Evolutionary conservation across 179 eudicot genomes (phyloP).

Genomic region (Patellifolia procumbens): DNA sequence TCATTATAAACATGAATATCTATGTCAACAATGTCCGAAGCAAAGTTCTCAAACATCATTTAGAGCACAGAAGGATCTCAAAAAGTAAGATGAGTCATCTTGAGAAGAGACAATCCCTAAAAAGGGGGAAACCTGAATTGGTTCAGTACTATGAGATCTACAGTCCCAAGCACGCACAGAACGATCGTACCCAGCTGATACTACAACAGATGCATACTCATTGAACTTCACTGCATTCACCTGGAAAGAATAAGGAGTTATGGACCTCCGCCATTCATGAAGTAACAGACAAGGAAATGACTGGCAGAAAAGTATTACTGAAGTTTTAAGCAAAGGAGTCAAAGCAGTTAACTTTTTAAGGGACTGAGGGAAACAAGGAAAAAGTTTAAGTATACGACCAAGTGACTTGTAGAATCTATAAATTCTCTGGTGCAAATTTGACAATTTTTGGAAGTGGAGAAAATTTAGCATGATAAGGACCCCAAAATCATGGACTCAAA

Average conservation of each 20-base stretch:
- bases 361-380: background rate
- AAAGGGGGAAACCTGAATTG: slow-evolving; percentile 64
- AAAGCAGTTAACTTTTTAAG: background rate
- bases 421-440: background rate
- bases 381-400: background rate
- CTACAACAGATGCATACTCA: slow-evolving; percentile 78
- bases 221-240: slow-evolving; percentile 98
- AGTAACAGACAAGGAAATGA: background rate
- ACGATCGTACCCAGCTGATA: slow-evolving; percentile 90
- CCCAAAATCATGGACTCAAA: background rate
- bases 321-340: background rate
- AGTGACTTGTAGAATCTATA: background rate
- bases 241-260: slow-evolving; percentile 36
- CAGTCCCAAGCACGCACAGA: slow-evolving; percentile 96
- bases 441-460: background rate
- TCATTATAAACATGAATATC: slow-evolving; percentile 8
- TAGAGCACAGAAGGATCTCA: slow-evolving; percentile 9
- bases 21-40: background rate
- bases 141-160: slow-evolving; percentile 90
- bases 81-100: background rate
- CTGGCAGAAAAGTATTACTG: background rate
- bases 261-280: background rate
- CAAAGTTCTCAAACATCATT: slow-evolving; percentile 8
- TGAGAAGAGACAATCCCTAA: background rate
- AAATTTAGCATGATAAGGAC: background rate